Evolutionary conservation across 768 basidiomycete species (phyloP).

Genomic region (Termitomyces eurrhizus): DNA sequence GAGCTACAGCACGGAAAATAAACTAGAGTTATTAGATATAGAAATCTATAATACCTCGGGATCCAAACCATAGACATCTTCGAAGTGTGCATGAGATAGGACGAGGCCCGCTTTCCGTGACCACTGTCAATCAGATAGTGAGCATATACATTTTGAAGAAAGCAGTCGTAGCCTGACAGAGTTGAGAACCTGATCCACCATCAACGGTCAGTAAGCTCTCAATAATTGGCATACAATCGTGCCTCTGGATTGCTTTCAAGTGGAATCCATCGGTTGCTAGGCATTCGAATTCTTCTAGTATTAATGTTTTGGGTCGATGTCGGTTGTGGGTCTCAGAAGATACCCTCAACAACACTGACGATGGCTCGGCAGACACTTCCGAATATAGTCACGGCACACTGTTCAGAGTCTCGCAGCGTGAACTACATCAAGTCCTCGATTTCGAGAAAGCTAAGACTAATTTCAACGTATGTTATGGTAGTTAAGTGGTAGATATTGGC

Average conservation of each 20-base stretch:
- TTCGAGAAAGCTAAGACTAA: too few relatives aligned
- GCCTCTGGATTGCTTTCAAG: constrained; percentile 69
- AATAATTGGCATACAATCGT: background rate
- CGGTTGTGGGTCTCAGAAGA: background rate
- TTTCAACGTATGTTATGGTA: too few relatives aligned
- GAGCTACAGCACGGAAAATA: constrained; percentile 38
- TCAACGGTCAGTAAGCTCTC: background rate
- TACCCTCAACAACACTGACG: background rate
- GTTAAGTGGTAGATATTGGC: too few relatives aligned
- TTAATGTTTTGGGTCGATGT: background rate
- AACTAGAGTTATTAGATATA: background rate
- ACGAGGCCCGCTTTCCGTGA: constrained; percentile 64
- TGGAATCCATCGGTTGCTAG: constrained; percentile 60
- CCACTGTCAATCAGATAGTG: constrained; percentile 44
- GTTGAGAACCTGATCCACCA: constrained; percentile 41
- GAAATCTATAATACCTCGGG: constrained; percentile 43
- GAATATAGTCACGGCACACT: too few relatives aligned
- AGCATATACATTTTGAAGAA: background rate
- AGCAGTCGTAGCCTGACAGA: constrained; percentile 26
- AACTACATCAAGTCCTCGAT: too few relatives aligned
- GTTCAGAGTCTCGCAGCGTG: too few relatives aligned
- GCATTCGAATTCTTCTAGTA: background rate
- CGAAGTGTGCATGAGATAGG: constrained; percentile 45
- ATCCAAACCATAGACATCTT: constrained; percentile 74
- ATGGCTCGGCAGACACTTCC: too few relatives aligned